These are phyloP conservation scores for Corylus heterophylla DNA, from an alignment of 306 rosid species.

Conservation along the genomic window DNA sequence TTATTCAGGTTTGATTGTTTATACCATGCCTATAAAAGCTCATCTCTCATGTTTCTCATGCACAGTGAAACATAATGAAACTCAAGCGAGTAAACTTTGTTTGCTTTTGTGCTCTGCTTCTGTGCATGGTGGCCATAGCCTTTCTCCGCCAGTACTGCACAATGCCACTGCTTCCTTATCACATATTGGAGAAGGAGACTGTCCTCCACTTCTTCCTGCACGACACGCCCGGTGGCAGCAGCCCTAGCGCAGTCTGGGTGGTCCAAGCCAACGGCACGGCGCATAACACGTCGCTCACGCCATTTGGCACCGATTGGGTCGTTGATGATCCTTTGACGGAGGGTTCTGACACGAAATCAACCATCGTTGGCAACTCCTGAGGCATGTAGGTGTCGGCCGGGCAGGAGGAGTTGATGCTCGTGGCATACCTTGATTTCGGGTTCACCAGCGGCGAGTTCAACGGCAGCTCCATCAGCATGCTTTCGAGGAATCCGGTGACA, in stretches of 20 bases:
- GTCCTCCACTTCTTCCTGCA: slow-evolving; percentile 9
- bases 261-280: not conserved
- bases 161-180: not conserved
- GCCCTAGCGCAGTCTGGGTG: slow-evolving; percentile 5
- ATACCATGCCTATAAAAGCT: not conserved
- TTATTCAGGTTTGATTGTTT: not conserved
- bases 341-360: not conserved
- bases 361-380: not conserved
- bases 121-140: not conserved
- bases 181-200: not conserved
- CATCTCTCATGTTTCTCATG: not conserved
- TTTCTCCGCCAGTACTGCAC: not conserved
- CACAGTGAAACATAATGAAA: not conserved
- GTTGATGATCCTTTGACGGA: slow-evolving; percentile 9
- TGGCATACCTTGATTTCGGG: too few species aligned
- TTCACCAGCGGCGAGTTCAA: too few species aligned
- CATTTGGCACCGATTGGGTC: slow-evolving; percentile 6
- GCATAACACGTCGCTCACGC: not conserved
- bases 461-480: too few species aligned
- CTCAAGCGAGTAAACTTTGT: not conserved
- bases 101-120: not conserved
- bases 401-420: not conserved
- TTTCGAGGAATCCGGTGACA: too few species aligned
- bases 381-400: slow-evolving; percentile 1
- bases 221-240: slow-evolving; percentile 12